Evolutionary conservation across 2,329 filamentous ascomycete genomes (phyloP).

Genomic region (Paraphoma chrysanthemicola): DNA sequence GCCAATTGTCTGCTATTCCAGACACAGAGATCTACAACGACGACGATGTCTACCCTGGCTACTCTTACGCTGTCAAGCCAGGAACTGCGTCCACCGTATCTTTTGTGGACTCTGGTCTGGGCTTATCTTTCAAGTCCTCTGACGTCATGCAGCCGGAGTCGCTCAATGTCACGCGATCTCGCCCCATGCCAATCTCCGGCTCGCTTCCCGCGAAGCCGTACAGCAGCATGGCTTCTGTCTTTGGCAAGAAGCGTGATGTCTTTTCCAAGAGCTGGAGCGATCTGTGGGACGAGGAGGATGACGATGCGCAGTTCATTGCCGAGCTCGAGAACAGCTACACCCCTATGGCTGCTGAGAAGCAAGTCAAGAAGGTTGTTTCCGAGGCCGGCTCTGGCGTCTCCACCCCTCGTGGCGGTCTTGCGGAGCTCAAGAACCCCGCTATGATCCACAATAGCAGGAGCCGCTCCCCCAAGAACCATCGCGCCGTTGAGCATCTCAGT

Average conservation of each 20-base stretch:
- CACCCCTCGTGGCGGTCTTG: constrained; percentile 59
- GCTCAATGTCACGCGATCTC: constrained; percentile 63
- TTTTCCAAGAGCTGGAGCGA: constrained; percentile 99
- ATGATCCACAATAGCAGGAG: constrained; percentile 58
- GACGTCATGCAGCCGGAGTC: constrained; percentile 57
- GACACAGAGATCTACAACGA: constrained; percentile 78
- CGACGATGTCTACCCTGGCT: constrained; percentile 83
- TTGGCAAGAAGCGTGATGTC: constrained; percentile 76
- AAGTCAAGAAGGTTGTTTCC: constrained; percentile 47
- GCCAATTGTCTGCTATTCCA: constrained; percentile 86
- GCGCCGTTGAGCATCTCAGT: constrained; percentile 68
- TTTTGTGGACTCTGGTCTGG: constrained; percentile 81
- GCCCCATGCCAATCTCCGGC: constrained; percentile 79
- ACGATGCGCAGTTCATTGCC: constrained; percentile 63
- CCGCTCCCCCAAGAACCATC: constrained; percentile 39
- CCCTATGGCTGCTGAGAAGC: constrained; percentile 36
- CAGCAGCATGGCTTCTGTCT: constrained; percentile 77
- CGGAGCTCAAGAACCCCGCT: constrained; percentile 62
- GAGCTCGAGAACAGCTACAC: constrained; percentile 69
- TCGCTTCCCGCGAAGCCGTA: constrained; percentile 73
- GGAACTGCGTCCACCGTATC: constrained; percentile 85
- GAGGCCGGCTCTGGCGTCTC: constrained; percentile 54
- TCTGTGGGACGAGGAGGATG: constrained; percentile 96
- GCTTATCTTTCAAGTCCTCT: constrained; percentile 77
- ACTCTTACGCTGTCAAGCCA: constrained; percentile 79